Evolutionary conservation across 176 grass and related monocot genomes (phyloP).

Genomic region (barley (Hordeum vulgare)): MorexV3_pseudomolecules_assembly NC_058523.1:495215507-495216006

Average conservation of each 20-base stretch:
- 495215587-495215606: constrained; percentile 95
- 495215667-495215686: constrained; percentile 76
- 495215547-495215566: constrained; percentile 49
- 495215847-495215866: constrained; percentile 94
- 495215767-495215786: not conserved
- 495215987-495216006: not conserved
- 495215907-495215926: not conserved
- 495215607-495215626: constrained; percentile 91
- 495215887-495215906: constrained; percentile 97
- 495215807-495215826: constrained; percentile 77
- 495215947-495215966: not conserved
- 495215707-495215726: constrained; percentile 96
- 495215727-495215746: not conserved
- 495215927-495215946: not conserved
- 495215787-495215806: not conserved
- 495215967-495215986: not conserved
- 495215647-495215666: constrained; percentile 72
- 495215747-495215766: not conserved
- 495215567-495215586: constrained; percentile 91
- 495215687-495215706: constrained; percentile 71
- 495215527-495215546: not conserved
- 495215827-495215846: constrained; percentile 98
- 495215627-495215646: constrained; percentile 92
- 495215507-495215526: not conserved
- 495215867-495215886: constrained; percentile 84